Evolutionary conservation across 2,329 filamentous ascomycete genomes (phyloP), one percentile per base, ranked within the genome.

Genomic region (Xylariaceae sp.): DNA sequence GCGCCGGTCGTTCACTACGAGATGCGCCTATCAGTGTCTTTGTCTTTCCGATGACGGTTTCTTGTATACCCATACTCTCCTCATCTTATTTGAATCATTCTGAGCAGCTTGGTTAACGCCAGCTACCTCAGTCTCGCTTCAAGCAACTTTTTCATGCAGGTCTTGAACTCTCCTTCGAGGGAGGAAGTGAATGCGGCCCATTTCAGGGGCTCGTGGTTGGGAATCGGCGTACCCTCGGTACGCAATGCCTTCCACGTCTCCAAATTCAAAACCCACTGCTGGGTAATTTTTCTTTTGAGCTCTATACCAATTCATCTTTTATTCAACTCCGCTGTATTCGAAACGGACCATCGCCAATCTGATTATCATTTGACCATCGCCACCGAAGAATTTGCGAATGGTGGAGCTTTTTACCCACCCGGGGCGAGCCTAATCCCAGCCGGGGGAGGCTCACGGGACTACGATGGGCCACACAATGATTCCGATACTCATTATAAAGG

Each of bases 101-200:
- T 12, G 18, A 41, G 14, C 18, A 20, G 18, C 26, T 18, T 23
- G 20, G 5, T 2, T 19, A 16, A 20, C 37, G 18, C 21, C 46
- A 18, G 40, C n/a, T 7, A 19, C 29, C 2, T 14, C 29, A 64
- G 62, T 29, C 54, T 82, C 2, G 71, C 73, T 7, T 77, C 77
- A 2, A 78, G 75, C 44, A 80, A 80, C 60, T 81, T 78, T 55
- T 75, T 72, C 50, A 81, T 81, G 76, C 80, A 83, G 55, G 71
- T 75, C 29, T 65, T 82, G 3, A 73, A 69, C 12, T 73, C 78
- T 0, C 79, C 80, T 0, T 81, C 77, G 0, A 67, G 81, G 10
- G 57, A 66, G 12, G 78, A 82, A 46, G 62, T 82, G 6, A 74
- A 82, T 42, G 52, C 54, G 19, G 78, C 77, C 0, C 81, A 83